Conservation (phyloP, 75 land plant genomes). For the Chamaecyparis obtusa region DNA sequence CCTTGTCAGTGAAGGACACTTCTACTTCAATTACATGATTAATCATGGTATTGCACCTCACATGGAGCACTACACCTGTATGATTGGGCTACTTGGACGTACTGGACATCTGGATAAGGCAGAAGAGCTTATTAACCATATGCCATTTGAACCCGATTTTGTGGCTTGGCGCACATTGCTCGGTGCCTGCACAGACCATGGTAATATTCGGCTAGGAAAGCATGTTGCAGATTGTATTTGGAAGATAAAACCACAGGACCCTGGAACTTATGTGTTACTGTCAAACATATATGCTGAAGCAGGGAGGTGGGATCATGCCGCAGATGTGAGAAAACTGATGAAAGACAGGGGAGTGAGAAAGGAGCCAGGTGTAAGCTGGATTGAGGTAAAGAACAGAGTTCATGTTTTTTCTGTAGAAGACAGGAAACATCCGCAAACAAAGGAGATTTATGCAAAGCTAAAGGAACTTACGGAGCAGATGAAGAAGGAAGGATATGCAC, state of each 20-base stretch:
- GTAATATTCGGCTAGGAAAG: slow-evolving; percentile 16
- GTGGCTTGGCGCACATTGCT: slow-evolving; percentile 19
- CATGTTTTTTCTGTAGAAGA: slow-evolving; percentile 16
- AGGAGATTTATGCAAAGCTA: slow-evolving; percentile 3
- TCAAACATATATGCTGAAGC: slow-evolving; percentile 28
- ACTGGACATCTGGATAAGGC: slow-evolving; percentile 17
- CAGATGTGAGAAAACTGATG: slow-evolving; percentile 16
- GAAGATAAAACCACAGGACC: slow-evolving; percentile 23
- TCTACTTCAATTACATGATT: slow-evolving; percentile 15
- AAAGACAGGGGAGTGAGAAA: slow-evolving; percentile 14
- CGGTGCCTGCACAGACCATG: slow-evolving; percentile 24
- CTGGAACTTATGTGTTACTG: slow-evolving; percentile 20
- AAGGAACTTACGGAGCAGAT: slow-evolving; percentile 8
- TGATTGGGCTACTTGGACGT: slow-evolving; percentile 21
- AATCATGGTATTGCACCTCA: slow-evolving; percentile 11
- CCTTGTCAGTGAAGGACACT: slow-evolving; percentile 16
- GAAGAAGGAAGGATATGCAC: not conserved
- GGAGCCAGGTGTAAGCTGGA: slow-evolving; percentile 21
- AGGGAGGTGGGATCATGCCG: slow-evolving; percentile 19
- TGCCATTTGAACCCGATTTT: slow-evolving; percentile 28
- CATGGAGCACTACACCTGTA: slow-evolving; percentile 18
- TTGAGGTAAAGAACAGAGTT: slow-evolving; percentile 17
- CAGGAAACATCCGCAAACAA: slow-evolving; percentile 11
- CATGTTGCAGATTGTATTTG: slow-evolving; percentile 16
- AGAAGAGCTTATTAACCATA: slow-evolving; percentile 16